Evolutionary conservation across 2,329 filamentous ascomycete species (phyloP), one percentile per base, ranked within the genome.

Genomic region (Microcyclosporella mali): DNA sequence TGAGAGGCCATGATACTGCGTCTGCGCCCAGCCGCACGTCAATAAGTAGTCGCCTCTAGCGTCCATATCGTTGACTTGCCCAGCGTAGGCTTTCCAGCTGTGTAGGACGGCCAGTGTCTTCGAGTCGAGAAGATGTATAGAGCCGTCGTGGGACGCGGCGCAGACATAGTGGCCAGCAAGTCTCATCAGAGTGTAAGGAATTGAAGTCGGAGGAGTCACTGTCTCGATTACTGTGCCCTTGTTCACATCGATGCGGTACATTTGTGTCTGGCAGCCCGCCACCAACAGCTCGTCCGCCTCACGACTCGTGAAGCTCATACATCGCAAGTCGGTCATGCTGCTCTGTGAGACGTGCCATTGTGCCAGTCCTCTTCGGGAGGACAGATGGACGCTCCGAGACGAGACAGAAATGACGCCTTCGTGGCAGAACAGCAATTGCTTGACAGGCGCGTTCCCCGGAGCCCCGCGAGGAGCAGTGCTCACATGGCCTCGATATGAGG

Each of bases 61-160:
- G 68, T 98, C 92, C 86, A 98, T 95, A 63, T 97, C 90, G 64
- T 88, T 95, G 62, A 98, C 86, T 39, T 82, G 79, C 7, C 87
- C 85, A 1, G 84, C 83, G 61, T 98, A 92, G 0, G 90, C 88
- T 61, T 87, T 87, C 85, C 92, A 98, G 9, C 79, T 80, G 62
- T 90, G 94, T 54, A 92, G 73, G 4, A 95, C 75, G 32, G 79
- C 77, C 58, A 94, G 85, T 43, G 76, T 86, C 41, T 79, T 72
- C 1, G 89, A 79, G 59, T 95, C 90, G 16, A 98, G 73, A 21
- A 95, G 82, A 65, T 97, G 83, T 36, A 98, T 84, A 14, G 79
- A 78, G 33, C 92, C 92, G 33, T 73, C 82, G 50, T 82, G 80
- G 0, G 89, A 94, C 7, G 90, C 92, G 11, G 88, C 90, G 66